Evolutionary conservation across 805 yeast genomes (phyloP).

Genomic region (Lipomyces yamadae): DNA sequence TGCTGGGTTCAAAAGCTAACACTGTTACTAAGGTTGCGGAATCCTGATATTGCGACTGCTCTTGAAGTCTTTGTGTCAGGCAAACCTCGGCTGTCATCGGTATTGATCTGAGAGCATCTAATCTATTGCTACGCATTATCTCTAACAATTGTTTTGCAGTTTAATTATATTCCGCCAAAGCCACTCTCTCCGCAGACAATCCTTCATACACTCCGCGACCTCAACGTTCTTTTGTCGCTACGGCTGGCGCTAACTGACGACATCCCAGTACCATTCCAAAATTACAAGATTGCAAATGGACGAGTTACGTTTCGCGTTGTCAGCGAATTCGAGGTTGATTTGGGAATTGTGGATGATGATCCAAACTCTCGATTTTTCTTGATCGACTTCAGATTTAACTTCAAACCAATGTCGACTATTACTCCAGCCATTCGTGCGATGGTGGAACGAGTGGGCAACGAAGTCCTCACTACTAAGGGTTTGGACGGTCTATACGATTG

Average conservation of each 20-base stretch:
- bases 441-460: constrained; percentile 63
- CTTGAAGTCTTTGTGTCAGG: constrained; percentile 82
- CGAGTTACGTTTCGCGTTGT: constrained; percentile 67
- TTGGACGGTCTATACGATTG: constrained; percentile 60
- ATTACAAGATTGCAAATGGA: constrained; percentile 75
- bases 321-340: constrained; percentile 71
- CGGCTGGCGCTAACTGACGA: constrained; percentile 66
- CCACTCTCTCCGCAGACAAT: constrained; percentile 61
- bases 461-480: constrained; percentile 53
- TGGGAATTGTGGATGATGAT: constrained; percentile 72
- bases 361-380: constrained; percentile 71
- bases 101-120: constrained; percentile 4
- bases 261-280: constrained; percentile 67
- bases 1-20: neutral
- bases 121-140: neutral
- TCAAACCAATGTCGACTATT: constrained; percentile 46
- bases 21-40: constrained; percentile 57
- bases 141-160: constrained; percentile 17
- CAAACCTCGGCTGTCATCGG: constrained; percentile 32
- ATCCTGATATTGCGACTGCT: constrained; percentile 87
- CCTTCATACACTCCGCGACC: constrained; percentile 63
- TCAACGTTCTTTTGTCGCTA: constrained; percentile 74
- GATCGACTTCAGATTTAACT: constrained; percentile 73
- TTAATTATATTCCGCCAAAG: constrained; percentile 52
- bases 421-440: constrained; percentile 46